Conservation (phyloP, 208 protist species). For the Porcisia hertigi region DNA sequence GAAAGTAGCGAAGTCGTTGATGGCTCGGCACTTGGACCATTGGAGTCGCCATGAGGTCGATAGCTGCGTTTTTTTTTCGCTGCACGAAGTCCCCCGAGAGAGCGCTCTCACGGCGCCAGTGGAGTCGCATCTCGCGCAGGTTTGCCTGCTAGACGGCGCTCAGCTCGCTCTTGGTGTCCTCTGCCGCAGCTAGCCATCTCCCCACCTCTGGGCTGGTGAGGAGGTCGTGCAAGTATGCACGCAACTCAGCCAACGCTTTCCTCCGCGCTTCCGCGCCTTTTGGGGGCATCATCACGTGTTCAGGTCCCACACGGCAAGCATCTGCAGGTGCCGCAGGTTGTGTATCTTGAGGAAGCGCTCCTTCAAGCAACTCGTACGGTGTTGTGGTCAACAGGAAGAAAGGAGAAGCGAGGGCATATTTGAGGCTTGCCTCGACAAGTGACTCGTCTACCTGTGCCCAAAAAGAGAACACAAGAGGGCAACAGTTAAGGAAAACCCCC, state of each 20-base stretch:
- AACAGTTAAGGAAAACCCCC: too few species aligned
- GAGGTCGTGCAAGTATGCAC: conserved; percentile 31
- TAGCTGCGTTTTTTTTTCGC: conserved; percentile 44
- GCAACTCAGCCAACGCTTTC: conserved; percentile 52
- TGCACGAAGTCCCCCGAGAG: conserved; percentile 55
- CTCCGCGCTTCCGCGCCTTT: conserved; percentile 60
- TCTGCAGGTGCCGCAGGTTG: conserved; percentile 36
- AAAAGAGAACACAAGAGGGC: too few species aligned
- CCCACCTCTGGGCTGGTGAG: conserved; percentile 39
- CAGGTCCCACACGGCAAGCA: conserved; percentile 68
- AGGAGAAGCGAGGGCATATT: not conserved
- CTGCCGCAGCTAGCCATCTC: conserved; percentile 42
- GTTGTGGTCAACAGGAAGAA: not conserved
- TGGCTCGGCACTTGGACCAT: conserved; percentile 59
- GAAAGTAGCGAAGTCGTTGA: conserved; percentile 69
- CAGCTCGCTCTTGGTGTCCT: conserved; percentile 29
- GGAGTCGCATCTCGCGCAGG: conserved; percentile 65
- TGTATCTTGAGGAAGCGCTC: conserved; percentile 35
- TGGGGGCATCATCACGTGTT: conserved; percentile 73
- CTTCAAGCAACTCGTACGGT: conserved; percentile 17
- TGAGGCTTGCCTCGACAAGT: too few species aligned
- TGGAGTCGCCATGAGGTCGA: conserved; percentile 32
- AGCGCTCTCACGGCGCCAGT: conserved; percentile 27
- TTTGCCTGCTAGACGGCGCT: conserved; percentile 54
- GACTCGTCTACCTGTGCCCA: too few species aligned